Percentiles rank a stretch among this genome's conserved stretches.
Evolutionary conservation across 2,329 filamentous ascomycete genomes (phyloP).

Genomic region (Diplodia seriata): DNA sequence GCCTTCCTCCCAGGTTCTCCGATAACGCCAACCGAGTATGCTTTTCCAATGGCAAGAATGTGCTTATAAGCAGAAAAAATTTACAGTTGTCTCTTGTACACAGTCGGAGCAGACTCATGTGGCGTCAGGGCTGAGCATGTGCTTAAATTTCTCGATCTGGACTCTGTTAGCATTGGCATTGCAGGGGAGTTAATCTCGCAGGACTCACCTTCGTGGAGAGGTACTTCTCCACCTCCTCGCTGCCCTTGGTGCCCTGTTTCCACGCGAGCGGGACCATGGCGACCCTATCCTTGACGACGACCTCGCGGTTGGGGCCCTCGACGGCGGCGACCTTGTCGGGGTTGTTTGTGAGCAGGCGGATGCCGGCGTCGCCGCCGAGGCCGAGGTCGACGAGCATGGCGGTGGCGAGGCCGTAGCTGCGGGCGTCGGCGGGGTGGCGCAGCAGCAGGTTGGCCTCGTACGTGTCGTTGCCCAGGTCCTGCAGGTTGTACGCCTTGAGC

Average conservation of each 20-base stretch:
- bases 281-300: constrained; percentile 86
- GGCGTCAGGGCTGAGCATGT: constrained; percentile 52
- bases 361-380: constrained; percentile 69
- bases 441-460: constrained; percentile 93
- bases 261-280: constrained; percentile 96
- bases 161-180: constrained; percentile 30
- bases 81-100: constrained; percentile 6
- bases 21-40: constrained; percentile 12
- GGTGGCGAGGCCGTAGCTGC: constrained; percentile 95
- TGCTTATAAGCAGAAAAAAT: constrained; percentile 14
- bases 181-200: too few relatives aligned
- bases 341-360: constrained; percentile 91
- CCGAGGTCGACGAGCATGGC: constrained; percentile 91
- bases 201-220: constrained; percentile 84
- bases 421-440: constrained; percentile 89
- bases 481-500: constrained; percentile 96
- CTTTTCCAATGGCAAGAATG: constrained; percentile 10
- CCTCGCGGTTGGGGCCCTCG: constrained; percentile 86
- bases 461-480: constrained; percentile 96
- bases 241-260: constrained; percentile 77
- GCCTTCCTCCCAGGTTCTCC: constrained; percentile 19
- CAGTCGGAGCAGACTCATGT: neutral
- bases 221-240: constrained; percentile 91
- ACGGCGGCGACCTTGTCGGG: constrained; percentile 95
- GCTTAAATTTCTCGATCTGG: constrained; percentile 62